phyloP scores from a whole-genome alignment of 2,329 filamentous ascomycete species.

The Arthrobotrys megalospora region DNA sequence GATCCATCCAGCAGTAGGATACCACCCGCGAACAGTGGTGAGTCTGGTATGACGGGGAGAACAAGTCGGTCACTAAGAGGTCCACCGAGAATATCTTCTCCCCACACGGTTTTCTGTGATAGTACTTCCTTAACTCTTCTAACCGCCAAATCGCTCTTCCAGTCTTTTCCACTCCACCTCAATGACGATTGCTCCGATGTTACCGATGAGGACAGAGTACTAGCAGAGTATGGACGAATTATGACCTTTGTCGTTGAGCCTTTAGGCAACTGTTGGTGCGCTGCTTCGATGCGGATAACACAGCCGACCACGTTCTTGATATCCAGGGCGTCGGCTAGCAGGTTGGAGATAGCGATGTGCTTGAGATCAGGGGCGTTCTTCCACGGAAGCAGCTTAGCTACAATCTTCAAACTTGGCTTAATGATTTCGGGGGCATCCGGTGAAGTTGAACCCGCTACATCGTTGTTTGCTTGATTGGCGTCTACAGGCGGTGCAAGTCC shows the following conservation, averaged over 20 bases:
- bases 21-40: constrained; percentile 76
- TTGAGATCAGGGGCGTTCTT: constrained; percentile 87
- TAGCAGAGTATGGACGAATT: constrained; percentile 81
- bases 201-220: constrained; percentile 39
- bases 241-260: constrained; percentile 79
- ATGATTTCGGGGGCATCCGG: constrained; percentile 67
- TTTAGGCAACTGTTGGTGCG: constrained; percentile 79
- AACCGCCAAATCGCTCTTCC: constrained; percentile 63
- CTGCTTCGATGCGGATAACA: constrained; percentile 87
- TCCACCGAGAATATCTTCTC: constrained; percentile 78
- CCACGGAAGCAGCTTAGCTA: constrained; percentile 84
- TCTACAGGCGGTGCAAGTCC: constrained; percentile 81
- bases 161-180: constrained; percentile 63
- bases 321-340: constrained; percentile 81
- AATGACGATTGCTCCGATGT: constrained; percentile 56
- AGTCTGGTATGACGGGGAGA: constrained; percentile 75
- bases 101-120: constrained; percentile 62
- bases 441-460: constrained; percentile 74
- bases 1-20: constrained; percentile 80
- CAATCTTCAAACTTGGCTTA: constrained; percentile 72
- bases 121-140: constrained; percentile 63
- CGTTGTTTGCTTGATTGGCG: constrained; percentile 74
- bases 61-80: constrained; percentile 92
- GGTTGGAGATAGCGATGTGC: constrained; percentile 82
- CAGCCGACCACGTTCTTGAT: constrained; percentile 81